phyloP scores from a whole-genome alignment of 1,139 yeast genomes.

The Saccharomycopsis crataegensis region DNA sequence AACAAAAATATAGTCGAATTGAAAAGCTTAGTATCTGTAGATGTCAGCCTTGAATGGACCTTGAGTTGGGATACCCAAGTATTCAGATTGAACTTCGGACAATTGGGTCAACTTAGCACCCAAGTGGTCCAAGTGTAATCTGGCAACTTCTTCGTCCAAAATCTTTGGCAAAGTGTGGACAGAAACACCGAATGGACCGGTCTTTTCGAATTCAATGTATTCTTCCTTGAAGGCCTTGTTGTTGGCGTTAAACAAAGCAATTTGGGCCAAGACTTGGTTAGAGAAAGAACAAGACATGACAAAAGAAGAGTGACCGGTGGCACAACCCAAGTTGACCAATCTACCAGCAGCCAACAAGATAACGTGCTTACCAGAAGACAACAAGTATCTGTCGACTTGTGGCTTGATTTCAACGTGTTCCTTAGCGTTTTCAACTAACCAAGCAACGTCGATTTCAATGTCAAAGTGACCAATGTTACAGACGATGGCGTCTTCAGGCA shows the following conservation, averaged over 20 bases:
- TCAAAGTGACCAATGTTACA: constrained; percentile 99
- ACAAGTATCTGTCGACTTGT: constrained; percentile 96
- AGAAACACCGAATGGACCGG: constrained; percentile 86
- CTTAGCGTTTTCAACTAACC: constrained; percentile 89
- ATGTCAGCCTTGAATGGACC: constrained; percentile 99
- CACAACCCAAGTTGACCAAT: constrained; percentile 99
- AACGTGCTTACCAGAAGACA: constrained; percentile 87
- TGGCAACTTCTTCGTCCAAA: constrained; percentile 98
- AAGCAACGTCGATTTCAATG: constrained; percentile 98
- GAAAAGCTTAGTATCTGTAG: constrained; percentile 78
- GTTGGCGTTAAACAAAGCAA: constrained; percentile 90
- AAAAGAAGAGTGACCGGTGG: constrained; percentile 99
- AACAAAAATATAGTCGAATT: neutral
- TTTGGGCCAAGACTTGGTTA: constrained; percentile 99
- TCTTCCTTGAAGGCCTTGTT: constrained; percentile 74
- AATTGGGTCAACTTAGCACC: constrained; percentile 84
- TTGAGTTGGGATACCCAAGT: constrained; percentile 85
- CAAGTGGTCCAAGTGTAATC: constrained; percentile 92
- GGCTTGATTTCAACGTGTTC: constrained; percentile 96
- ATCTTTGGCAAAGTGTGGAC: constrained; percentile 98
- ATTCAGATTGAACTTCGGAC: constrained; percentile 80
- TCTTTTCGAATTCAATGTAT: constrained; percentile 86
- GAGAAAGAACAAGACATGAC: constrained; percentile 99
- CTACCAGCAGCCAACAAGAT: constrained; percentile 99
- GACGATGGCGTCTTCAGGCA: constrained; percentile 99